Base-by-base conservation (phyloP, 2,329 filamentous ascomycete species). In the Colletotrichum filicis region DNA sequence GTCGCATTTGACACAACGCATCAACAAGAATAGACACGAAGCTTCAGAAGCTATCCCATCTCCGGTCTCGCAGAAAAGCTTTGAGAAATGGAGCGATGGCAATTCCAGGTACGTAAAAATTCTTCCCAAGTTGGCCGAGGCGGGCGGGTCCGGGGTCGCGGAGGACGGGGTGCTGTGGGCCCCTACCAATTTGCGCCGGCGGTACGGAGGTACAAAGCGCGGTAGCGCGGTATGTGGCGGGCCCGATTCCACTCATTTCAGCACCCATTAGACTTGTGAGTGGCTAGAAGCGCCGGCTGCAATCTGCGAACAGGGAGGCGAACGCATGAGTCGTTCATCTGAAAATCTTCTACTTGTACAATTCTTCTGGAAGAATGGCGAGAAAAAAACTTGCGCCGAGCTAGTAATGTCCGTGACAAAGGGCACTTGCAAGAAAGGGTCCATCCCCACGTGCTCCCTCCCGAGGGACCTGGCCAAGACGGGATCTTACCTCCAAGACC, bases 61-160 rank as follows among this genome's bases (percentile, higher is more conserved):
- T 73, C 70, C 60, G 66, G 60, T 65, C 19, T 73, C 66, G 70
- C 70, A 65, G 56, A 22, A 19, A 35, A 19, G 22, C 49, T 32
- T 14, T 19, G 1, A 9, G 24, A 30, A 63, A 56, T 53, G 70
- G 66, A 64, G 26, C 60, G 60, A 26, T 65, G 30, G 46, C 9
- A 56, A 60, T 73, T 73, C 6, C 35, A 19, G 66, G 35, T 70
- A 70, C 70, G 70, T 73, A 73, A 73, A 57, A 69, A 56, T 12
- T 64, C 32, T 57, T 61, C 24, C 12, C 30, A 52, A 55, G 46
- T 14, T 64, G 60, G 66, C 70, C 22, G 66, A 4, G 37, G 37
- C 53, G 52, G 42, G 66, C 62, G 60, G 70, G 66, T 70, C 66
- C 66, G 66, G 70, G 56, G 68, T n/a, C 28, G 57, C 42, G 55